phyloP scores from a whole-genome alignment of 2,329 filamentous ascomycete genomes.

The Leptographium wingfieldii region DNA sequence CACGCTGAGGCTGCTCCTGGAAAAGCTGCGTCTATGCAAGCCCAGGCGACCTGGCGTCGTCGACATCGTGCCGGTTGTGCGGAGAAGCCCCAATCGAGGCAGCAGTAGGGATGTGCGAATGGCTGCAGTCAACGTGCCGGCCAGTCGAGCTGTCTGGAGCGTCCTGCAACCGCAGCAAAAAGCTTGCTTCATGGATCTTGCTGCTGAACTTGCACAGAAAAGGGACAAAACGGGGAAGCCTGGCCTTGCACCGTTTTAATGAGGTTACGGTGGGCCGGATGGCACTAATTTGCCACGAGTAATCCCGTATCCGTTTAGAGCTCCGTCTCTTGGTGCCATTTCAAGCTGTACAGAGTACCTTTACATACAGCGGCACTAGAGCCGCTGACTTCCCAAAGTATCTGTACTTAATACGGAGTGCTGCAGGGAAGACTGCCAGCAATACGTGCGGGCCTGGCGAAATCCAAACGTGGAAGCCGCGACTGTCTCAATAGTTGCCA shows the following conservation, averaged over 20 bases:
- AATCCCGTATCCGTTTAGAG: background rate
- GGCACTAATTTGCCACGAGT: background rate
- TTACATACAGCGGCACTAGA: background rate
- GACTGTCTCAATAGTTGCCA: background rate
- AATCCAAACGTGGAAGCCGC: background rate
- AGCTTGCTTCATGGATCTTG: background rate
- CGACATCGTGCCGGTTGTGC: constrained; percentile 7
- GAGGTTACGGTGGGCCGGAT: background rate
- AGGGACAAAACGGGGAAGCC: background rate
- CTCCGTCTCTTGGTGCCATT: background rate
- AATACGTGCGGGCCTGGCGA: background rate
- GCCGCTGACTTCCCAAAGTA: background rate
- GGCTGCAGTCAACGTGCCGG: background rate
- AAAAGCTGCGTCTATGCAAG: constrained; percentile 12
- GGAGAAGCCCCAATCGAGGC: background rate
- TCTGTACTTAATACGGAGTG: background rate
- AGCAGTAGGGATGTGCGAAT: background rate
- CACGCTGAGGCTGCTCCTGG: constrained; percentile 9
- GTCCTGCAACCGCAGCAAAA: background rate
- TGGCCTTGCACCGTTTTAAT: background rate
- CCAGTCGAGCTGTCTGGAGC: background rate
- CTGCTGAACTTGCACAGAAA: background rate
- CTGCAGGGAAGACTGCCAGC: background rate
- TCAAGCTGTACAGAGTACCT: background rate
- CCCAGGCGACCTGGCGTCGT: constrained; percentile 13